These are phyloP conservation scores for Kregervanrija delftensis DNA, from an alignment of 805 yeast genomes.

Conservation along the genomic window DNA sequence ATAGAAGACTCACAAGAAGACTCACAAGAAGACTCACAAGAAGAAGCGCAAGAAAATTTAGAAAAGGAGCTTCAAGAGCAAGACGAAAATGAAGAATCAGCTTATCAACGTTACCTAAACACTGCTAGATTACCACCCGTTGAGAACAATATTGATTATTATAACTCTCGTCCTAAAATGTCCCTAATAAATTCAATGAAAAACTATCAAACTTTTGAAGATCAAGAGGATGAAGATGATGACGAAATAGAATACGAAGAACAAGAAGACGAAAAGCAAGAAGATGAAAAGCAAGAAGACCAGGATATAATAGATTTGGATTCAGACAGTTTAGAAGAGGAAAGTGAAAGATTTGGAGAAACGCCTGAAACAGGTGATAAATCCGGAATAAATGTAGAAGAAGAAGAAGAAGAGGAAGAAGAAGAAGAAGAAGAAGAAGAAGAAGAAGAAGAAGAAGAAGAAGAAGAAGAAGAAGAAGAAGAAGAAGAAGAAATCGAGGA, in stretches of 20 bases:
- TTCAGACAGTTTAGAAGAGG: constrained; percentile 5
- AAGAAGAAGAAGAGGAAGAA: constrained; percentile 7
- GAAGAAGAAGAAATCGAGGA: not conserved
- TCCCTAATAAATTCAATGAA: no score
- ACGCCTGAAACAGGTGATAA: constrained; percentile 7
- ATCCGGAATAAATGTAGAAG: constrained; percentile 3
- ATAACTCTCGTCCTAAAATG: no score
- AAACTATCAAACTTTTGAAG: no score
- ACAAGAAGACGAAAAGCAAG: not conserved
- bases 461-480: not conserved
- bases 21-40: no score
- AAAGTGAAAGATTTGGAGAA: constrained; percentile 4
- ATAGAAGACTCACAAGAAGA: no score
- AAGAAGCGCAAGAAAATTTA: no score
- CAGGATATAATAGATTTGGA: constrained; percentile 1
- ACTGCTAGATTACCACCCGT: no score
- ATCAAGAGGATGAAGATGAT: not conserved
- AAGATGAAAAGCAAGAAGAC: constrained; percentile 1
- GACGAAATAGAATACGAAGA: constrained; percentile 5
- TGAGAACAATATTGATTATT: no score
- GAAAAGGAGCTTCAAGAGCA: not conserved
- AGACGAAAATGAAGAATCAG: constrained; percentile 1
- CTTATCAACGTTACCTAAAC: not conserved
- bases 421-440: constrained; percentile 5
- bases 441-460: constrained; percentile 1